Percentiles rank a stretch among this genome's conserved stretches.
Conservation (phyloP, 2,329 filamentous ascomycete species). For the Arthroderma sp. region DNA sequence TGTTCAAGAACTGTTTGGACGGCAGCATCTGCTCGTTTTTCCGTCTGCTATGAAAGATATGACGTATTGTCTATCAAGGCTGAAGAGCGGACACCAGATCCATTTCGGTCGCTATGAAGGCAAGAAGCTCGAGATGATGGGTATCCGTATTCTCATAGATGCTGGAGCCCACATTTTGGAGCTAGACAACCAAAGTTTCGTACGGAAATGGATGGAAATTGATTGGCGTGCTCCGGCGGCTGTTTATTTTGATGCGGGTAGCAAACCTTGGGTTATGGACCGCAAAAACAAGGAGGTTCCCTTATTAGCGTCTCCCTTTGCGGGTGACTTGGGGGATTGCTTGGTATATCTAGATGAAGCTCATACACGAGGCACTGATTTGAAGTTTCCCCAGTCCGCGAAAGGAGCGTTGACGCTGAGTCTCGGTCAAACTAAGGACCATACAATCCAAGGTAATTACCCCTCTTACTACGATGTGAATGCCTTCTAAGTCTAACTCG, state of each 20-base stretch:
- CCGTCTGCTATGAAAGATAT: slow-evolving; percentile 22
- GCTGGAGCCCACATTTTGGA: slow-evolving; percentile 60
- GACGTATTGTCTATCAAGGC: slow-evolving; percentile 10
- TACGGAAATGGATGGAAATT: slow-evolving; percentile 37
- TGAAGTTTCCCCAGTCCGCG: slow-evolving; percentile 43
- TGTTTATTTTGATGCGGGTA: slow-evolving; percentile 8
- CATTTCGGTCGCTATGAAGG: slow-evolving; percentile 10
- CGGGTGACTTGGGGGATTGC: slow-evolving; percentile 41
- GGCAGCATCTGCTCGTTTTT: slow-evolving; percentile 5
- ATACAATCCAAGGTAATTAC: slow-evolving; percentile 45
- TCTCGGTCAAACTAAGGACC: slow-evolving; percentile 49
- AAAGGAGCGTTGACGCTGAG: slow-evolving; percentile 53
- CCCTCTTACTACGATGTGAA: background rate
- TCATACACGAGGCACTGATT: slow-evolving; percentile 53
- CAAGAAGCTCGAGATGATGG: slow-evolving; percentile 27
- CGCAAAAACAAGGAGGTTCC: slow-evolving; percentile 5
- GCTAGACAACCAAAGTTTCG: slow-evolving; percentile 41
- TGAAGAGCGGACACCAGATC: slow-evolving; percentile 19
- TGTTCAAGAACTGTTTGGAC: slow-evolving; percentile 17
- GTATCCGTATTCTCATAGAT: slow-evolving; percentile 51
- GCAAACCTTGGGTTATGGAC: slow-evolving; percentile 8
- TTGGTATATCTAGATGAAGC: slow-evolving; percentile 54
- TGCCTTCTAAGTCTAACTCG: slow-evolving; percentile 1
- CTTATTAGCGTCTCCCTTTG: slow-evolving; percentile 44
- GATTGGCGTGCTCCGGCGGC: slow-evolving; percentile 4